Percentiles rank a stretch among this genome's conserved stretches.
Evolutionary conservation across 2,329 filamentous ascomycete species (phyloP).

Genomic region (Colletotrichum chlorophyti): DNA sequence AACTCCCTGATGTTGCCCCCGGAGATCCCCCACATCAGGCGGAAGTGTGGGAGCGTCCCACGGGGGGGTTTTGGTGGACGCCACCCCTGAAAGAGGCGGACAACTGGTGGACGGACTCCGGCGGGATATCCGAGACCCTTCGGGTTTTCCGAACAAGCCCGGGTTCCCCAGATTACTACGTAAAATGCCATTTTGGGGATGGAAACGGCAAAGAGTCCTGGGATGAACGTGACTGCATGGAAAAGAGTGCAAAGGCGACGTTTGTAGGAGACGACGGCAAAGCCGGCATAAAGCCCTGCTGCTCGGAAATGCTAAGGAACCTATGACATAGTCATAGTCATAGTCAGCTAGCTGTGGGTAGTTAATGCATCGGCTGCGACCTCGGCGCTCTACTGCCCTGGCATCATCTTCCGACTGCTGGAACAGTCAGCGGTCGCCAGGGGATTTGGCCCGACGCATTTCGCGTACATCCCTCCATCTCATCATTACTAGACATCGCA

Average conservation of each 20-base stretch:
- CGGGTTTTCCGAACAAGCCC: background rate
- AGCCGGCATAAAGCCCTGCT: background rate
- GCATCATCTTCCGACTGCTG: background rate
- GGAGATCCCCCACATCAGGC: constrained; percentile 24
- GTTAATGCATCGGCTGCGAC: background rate
- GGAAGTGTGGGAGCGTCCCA: constrained; percentile 9
- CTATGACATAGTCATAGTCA: background rate
- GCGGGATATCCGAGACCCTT: background rate
- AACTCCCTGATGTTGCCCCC: constrained; percentile 9
- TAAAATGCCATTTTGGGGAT: background rate
- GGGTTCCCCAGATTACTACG: background rate
- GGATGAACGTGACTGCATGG: background rate
- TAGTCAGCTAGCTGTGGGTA: background rate
- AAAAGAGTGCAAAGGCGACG: background rate
- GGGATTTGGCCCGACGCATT: too few relatives aligned
- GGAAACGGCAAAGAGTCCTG: background rate
- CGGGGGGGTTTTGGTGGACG: constrained; percentile 8
- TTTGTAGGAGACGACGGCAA: constrained; percentile 2
- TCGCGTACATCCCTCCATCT: too few relatives aligned
- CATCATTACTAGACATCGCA: too few relatives aligned
- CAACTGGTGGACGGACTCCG: background rate
- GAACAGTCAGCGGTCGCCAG: background rate
- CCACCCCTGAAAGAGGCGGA: background rate
- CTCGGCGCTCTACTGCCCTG: background rate
- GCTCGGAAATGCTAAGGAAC: too few relatives aligned